A percentile compares a stretch with the other conserved stretches of the same genome.
phyloP scores from a whole-genome alignment of 345 rosid genomes.

The Laguncularia racemosa region DNA sequence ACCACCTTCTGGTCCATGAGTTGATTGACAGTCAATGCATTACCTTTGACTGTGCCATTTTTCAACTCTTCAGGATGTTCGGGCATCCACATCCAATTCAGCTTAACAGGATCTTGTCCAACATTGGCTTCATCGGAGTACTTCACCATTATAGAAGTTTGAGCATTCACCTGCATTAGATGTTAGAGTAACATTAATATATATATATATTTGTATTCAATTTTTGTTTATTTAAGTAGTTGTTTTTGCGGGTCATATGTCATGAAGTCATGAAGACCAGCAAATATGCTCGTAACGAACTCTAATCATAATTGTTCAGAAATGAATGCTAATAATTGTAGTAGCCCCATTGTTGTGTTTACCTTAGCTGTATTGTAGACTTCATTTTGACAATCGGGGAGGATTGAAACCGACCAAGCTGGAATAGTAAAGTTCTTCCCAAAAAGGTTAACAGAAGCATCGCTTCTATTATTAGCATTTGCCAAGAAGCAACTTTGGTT shows the following conservation, averaged over 20 bases:
- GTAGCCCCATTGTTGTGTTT: background rate
- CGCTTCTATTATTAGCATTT: background rate
- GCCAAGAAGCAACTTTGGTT: conserved; percentile 25
- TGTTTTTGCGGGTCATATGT: too few species aligned
- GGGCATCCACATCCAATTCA: conserved; percentile 25
- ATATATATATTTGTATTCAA: too few species aligned
- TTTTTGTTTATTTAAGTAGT: too few species aligned
- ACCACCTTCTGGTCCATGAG: conserved; percentile 30
- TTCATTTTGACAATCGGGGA: conserved; percentile 30
- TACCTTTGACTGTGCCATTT: background rate
- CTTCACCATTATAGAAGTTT: conserved; percentile 20
- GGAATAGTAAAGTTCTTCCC: conserved; percentile 12
- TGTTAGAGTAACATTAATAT: background rate
- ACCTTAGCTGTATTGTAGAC: conserved; percentile 41
- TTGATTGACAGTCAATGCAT: conserved; percentile 2
- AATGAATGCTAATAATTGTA: too few species aligned
- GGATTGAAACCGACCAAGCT: conserved; percentile 32
- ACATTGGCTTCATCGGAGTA: conserved; percentile 13
- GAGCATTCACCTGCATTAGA: conserved; percentile 21
- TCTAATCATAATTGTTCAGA: background rate
- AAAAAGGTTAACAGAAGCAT: conserved; percentile 14
- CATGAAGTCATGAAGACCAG: too few species aligned
- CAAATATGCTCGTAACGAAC: too few species aligned
- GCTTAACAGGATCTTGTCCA: conserved; percentile 11
- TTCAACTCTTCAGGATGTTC: conserved; percentile 11